These are phyloP conservation scores for Pterocarpus macrocarpus DNA, from an alignment of 306 rosid genomes.

Conservation along the genomic window DNA sequence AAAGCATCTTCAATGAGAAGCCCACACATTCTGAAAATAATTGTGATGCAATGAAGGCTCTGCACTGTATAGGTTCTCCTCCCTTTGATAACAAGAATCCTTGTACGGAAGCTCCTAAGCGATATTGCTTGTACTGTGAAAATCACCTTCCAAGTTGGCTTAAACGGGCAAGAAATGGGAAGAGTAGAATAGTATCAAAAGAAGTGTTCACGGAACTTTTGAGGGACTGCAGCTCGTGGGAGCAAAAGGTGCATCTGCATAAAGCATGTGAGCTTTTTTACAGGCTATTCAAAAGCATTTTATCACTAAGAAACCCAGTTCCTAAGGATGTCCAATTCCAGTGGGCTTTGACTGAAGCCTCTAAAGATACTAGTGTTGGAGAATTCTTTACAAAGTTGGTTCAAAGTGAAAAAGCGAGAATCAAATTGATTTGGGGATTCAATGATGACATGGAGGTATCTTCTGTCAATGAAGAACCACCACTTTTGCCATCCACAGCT, in stretches of 20 bases:
- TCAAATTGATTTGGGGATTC: conserved; percentile 80
- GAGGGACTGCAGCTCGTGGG: conserved; percentile 69
- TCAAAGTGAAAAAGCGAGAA: conserved; percentile 79
- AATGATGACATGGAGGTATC: conserved; percentile 64
- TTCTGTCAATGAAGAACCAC: conserved; percentile 65
- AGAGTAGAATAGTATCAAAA: conserved; percentile 92
- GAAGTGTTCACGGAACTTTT: conserved; percentile 92
- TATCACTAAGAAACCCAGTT: conserved; percentile 88
- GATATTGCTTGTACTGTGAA: conserved; percentile 86
- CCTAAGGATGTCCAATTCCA: conserved; percentile 96
- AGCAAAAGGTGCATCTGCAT: conserved; percentile 78
- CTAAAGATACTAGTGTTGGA: conserved; percentile 69
- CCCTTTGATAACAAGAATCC: conserved; percentile 65
- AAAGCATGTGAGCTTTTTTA: conserved; percentile 95
- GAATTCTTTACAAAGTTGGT: conserved; percentile 78
- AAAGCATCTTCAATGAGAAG: conserved; percentile 56
- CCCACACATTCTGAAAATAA: conserved; percentile 56
- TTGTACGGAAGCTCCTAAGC: conserved; percentile 83
- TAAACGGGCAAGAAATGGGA: conserved; percentile 98
- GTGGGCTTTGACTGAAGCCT: conserved; percentile 98
- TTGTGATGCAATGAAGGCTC: conserved; percentile 52
- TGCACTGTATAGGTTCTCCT: conserved; percentile 78
- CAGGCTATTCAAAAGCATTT: conserved; percentile 92
- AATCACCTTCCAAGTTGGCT: conserved; percentile 98
- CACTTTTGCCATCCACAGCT: conserved; percentile 57